Evolutionary conservation across 371 early-diverging fungal genomes (phyloP), one percentile per base, ranked within the genome.

Genomic region (Mortierella sp.): DNA sequence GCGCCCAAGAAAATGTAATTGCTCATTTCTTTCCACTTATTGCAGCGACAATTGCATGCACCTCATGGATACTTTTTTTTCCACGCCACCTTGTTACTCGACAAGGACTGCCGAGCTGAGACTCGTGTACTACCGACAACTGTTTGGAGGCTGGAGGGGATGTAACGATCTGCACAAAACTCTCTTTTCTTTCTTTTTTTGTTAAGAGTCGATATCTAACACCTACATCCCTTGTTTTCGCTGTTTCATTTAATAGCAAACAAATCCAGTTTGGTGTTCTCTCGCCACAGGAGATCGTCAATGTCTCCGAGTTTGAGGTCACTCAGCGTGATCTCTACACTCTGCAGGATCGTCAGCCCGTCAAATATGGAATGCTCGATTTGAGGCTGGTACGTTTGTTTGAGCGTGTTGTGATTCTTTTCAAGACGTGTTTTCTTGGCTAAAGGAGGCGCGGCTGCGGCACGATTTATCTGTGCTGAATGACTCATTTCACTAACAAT

Each of bases 301-400:
- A 94, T 80, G 88, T 95, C 64, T 90, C 97, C 19, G 97, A 97
- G 76, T 89, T 99, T 48, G 96, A 96, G 87, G 92, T 98, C 50
- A 93, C 93, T 26, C 94, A 97, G 77, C 92, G 96, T 66, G 97
- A 99, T 89, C 91, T 99, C 39, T 99, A 97, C 85, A 93, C 93
- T 73, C 88, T 94, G 22, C 92, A 94, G 70, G 91, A 91, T 70
- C 91, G 95, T 40, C 90, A 90, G 34, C 97, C 97, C 24, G 95
- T 94, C 70, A 91, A 90, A 74, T 92, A 93, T 79, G 98, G 99
- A 80, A 97, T 95, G 39, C 92, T 99, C 34, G 99, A 99, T 88
- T 87, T 92, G 81, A 90, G 96, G 74, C 87, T 99, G 86, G 96
- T 95, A 88, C 70, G 89, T 29, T 29, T 2, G 22, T 19, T 3